Conservation (phyloP, 2,329 filamentous ascomycete genomes). For the Orbilia oligospora region DNA sequence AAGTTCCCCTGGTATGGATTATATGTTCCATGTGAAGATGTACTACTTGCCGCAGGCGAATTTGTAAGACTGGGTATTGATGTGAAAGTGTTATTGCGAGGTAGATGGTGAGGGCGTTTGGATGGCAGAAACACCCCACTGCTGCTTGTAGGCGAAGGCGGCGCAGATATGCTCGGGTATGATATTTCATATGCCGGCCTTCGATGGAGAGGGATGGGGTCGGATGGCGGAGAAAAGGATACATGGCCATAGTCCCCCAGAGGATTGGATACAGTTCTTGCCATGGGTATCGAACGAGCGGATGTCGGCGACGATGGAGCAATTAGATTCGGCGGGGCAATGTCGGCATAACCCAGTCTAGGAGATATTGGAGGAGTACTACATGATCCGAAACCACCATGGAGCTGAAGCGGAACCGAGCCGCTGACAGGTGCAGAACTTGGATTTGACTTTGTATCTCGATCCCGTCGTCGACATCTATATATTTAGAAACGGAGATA, state of each 20-base stretch:
- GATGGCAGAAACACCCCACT: conserved; percentile 46
- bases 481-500: conserved; percentile 24
- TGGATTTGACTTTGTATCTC: conserved; percentile 51
- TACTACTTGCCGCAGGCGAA: conserved; percentile 42
- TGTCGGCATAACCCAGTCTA: conserved; percentile 47
- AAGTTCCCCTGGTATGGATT: conserved; percentile 59
- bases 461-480: conserved; percentile 52
- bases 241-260: conserved; percentile 31
- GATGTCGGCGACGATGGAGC: conserved; percentile 57
- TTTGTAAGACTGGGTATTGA: conserved; percentile 60
- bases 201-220: conserved; percentile 56
- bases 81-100: conserved; percentile 61
- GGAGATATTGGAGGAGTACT: conserved; percentile 58
- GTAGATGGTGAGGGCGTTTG: conserved; percentile 61
- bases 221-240: conserved; percentile 60
- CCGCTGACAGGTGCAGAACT: conserved; percentile 46
- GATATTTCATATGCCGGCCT: conserved; percentile 51
- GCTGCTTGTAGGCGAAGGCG: conserved; percentile 54
- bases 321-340: conserved; percentile 56
- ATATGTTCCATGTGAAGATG: conserved; percentile 45
- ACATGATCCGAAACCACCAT: conserved; percentile 53
- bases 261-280: conserved; percentile 48
- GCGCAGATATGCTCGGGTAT: conserved; percentile 56
- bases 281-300: conserved; percentile 49
- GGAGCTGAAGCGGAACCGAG: conserved; percentile 49